Evolutionary conservation across 345 rosid genomes (phyloP), one percentile per base, ranked within the genome.

Genomic region (Brassica rapa): DNA sequence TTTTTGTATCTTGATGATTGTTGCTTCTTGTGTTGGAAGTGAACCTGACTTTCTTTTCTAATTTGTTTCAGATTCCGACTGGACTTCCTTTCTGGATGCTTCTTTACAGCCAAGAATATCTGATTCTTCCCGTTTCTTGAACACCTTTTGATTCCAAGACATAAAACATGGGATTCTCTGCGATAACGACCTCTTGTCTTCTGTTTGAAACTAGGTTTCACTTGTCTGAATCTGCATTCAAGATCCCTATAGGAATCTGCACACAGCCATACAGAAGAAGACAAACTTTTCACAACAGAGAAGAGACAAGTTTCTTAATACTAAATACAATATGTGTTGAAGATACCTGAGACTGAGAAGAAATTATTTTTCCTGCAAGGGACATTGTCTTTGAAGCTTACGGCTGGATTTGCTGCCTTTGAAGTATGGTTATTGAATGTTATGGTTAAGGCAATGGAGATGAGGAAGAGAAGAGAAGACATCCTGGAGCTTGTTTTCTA

Each of bases 241-340:
- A 91, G 89, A 1, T 81, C 85, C 62, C 87, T 85, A 43, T 84
- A 70, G 53, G 93, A 92, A 25, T 88, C 98, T 94, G 89, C 72
- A 82, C 35, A 71, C 27, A 53, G 27, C 12, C 60, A 57, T 24
- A 9, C 10, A 56, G 53, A 77, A 71, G 60, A 71, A 65, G 19
- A 65, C 67, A 65, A 57, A 72, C 27, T 41, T 57, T 4, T 72
- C 63, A 59, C 5, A 43, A 55, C 6, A 66, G 23, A 29, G 61
- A 72, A 27, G 6, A 41, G 10, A 21, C 4, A 39, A 59, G 62
- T 57, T 66, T 59, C 4, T 21, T 43, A 51, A 51, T 51, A 51
- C 6, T 21, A 33, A 56, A 57, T 56, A 9, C 10, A 56, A 46
- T 65, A 7, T 53, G 53, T 78, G 68, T 23, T 43, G 72, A 41